These are phyloP conservation scores for Yamadazyma tumulicola DNA, from an alignment of 805 yeast species.

Conservation along the genomic window DNA sequence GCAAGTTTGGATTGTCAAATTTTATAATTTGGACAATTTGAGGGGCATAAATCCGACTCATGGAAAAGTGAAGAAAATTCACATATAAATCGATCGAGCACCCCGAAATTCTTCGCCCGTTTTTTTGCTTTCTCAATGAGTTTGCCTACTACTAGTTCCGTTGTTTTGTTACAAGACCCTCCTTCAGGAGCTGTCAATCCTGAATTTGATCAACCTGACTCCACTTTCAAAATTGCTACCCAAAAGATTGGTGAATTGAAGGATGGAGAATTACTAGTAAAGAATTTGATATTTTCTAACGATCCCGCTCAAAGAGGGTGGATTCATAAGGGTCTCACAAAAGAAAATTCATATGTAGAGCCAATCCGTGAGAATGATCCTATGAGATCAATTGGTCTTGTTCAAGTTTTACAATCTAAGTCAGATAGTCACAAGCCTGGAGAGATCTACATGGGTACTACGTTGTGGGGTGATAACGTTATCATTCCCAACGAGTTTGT, in stretches of 20 bases:
- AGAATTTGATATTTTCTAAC: constrained; percentile 27
- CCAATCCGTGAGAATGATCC: constrained; percentile 21
- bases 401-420: constrained; percentile 23
- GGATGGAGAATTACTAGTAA: constrained; percentile 25
- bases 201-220: constrained; percentile 17
- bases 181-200: constrained; percentile 19
- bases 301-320: constrained; percentile 37
- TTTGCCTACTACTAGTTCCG: no score
- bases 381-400: constrained; percentile 20
- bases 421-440: constrained; percentile 21
- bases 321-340: constrained; percentile 27
- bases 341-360: constrained; percentile 19
- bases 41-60: no score
- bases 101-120: no score
- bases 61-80: no score
- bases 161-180: no score
- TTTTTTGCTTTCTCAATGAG: no score
- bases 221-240: constrained; percentile 28
- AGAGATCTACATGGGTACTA: constrained; percentile 18
- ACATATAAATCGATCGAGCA: no score
- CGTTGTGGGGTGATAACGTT: constrained; percentile 23
- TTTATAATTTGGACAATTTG: no score
- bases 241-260: constrained; percentile 13
- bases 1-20: no score
- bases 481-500: constrained; percentile 14